Conservation (phyloP, 768 basidiomycete genomes). For the Guyanaporus albipodus region DNA sequence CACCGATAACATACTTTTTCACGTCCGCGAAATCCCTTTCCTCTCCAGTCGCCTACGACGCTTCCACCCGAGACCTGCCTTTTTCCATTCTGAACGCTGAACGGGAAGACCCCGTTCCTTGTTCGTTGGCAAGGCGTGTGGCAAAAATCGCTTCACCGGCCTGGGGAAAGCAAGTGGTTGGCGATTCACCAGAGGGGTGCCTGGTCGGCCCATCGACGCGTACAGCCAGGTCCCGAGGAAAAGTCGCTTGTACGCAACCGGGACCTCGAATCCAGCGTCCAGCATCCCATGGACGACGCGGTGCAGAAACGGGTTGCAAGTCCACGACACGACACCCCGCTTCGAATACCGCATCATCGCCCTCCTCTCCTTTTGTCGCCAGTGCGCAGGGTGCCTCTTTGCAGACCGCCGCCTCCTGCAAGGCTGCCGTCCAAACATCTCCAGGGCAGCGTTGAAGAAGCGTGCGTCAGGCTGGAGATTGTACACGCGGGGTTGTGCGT, state of each 20-base stretch:
- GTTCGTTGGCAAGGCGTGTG: slow-evolving; percentile 22
- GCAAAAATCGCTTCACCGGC: slow-evolving; percentile 18
- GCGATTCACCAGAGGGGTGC: slow-evolving; percentile 12
- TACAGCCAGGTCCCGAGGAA: slow-evolving; percentile 36
- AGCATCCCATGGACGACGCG: slow-evolving; percentile 39
- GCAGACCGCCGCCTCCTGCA: slow-evolving; percentile 16
- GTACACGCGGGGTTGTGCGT: slow-evolving; percentile 28
- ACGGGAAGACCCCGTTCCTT: slow-evolving; percentile 37
- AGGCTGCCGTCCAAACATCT: slow-evolving; percentile 35
- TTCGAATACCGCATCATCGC: slow-evolving; percentile 28
- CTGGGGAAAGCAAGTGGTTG: slow-evolving; percentile 29
- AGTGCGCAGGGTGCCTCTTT: slow-evolving; percentile 20
- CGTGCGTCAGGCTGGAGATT: slow-evolving; percentile 53
- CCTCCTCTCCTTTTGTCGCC: slow-evolving; percentile 28
- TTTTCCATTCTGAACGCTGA: slow-evolving; percentile 25
- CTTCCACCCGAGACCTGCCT: slow-evolving; percentile 18
- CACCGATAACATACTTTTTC: slow-evolving; percentile 16
- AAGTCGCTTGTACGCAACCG: slow-evolving; percentile 36
- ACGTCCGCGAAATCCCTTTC: too few relatives aligned
- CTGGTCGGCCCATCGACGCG: slow-evolving; percentile 14
- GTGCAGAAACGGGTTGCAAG: slow-evolving; percentile 35
- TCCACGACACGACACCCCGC: slow-evolving; percentile 21
- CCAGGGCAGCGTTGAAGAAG: slow-evolving; percentile 63
- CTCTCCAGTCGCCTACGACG: neutral
- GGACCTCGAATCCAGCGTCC: slow-evolving; percentile 37